Conservation (phyloP, 257 asterid genomes). For the Hygrophila difformis region DNA sequence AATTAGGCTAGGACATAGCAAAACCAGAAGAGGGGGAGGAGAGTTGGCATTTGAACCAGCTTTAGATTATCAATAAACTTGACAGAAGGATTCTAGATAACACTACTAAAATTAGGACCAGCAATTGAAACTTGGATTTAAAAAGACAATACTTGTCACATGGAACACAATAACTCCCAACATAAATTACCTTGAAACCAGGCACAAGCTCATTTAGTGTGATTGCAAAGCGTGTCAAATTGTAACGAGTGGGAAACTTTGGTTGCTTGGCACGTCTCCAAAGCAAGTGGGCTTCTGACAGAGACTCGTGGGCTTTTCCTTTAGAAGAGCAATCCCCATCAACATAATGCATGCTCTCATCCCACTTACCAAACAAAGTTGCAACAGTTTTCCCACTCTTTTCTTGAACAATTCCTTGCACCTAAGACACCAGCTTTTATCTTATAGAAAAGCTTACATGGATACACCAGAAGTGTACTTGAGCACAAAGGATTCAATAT, state of each 20-base stretch:
- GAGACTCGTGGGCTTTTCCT: slow-evolving; percentile 55
- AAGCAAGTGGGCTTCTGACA: slow-evolving; percentile 67
- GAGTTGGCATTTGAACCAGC: too few species aligned
- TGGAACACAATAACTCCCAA: background rate
- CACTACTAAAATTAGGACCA: background rate
- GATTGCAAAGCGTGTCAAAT: slow-evolving; percentile 83
- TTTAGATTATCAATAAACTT: too few species aligned
- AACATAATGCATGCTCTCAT: slow-evolving; percentile 80
- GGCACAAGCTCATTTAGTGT: slow-evolving; percentile 80
- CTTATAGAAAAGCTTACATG: background rate
- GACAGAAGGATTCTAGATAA: background rate
- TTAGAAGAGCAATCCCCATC: slow-evolving; percentile 51
- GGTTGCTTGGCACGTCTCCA: slow-evolving; percentile 90
- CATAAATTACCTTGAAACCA: slow-evolving; percentile 50
- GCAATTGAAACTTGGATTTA: background rate
- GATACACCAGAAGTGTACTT: background rate
- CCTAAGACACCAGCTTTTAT: slow-evolving; percentile 36
- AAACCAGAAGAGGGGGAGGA: too few species aligned
- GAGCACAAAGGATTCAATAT: background rate
- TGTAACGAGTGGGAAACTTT: slow-evolving; percentile 80
- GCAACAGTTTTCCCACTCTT: slow-evolving; percentile 74
- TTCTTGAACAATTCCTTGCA: slow-evolving; percentile 82
- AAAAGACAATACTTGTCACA: background rate
- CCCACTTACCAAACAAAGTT: slow-evolving; percentile 90
- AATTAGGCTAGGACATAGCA: background rate